Evolutionary conservation across 345 rosid species (phyloP).

Genomic region (Brassica napus): Da-Ae NC_063436.1:18231501-18232000

Average conservation of each 20-base stretch:
- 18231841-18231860: slow-evolving; percentile 14
- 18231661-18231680: slow-evolving; percentile 11
- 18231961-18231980: not conserved
- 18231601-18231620: slow-evolving; percentile 16
- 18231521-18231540: slow-evolving; percentile 15
- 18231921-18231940: not conserved
- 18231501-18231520: slow-evolving; percentile 25
- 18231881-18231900: not conserved
- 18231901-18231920: not conserved
- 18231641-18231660: not conserved
- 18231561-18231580: not conserved
- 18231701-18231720: slow-evolving; percentile 27
- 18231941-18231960: not conserved
- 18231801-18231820: slow-evolving; percentile 18
- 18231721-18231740: slow-evolving; percentile 28
- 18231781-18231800: not conserved
- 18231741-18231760: not conserved
- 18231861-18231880: slow-evolving; percentile 11
- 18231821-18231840: slow-evolving; percentile 24
- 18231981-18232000: not conserved
- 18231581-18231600: slow-evolving; percentile 8
- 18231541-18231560: slow-evolving; percentile 24
- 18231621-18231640: not conserved
- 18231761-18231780: slow-evolving; percentile 1
- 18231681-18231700: slow-evolving; percentile 29